Evolutionary conservation across 139 green algal species (phyloP).

Genomic region (Micractinium conductrix): DNA sequence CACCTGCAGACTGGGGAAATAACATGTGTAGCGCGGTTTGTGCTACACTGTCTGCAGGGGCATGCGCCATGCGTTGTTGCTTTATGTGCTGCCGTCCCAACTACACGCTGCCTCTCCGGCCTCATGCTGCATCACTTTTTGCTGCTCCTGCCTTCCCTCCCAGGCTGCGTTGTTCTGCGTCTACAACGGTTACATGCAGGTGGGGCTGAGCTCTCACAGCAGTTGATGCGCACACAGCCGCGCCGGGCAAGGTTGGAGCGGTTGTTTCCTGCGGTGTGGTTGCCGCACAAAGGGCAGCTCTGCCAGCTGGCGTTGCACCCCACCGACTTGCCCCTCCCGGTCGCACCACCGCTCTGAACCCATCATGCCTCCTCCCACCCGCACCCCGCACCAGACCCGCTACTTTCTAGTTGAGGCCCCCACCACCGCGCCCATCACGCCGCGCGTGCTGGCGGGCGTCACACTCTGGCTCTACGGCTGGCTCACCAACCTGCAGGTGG

Average conservation of each 20-base stretch:
- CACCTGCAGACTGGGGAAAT: too few species aligned
- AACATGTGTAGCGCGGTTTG: too few species aligned
- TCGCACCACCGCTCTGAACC: neutral
- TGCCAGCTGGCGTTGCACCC: neutral
- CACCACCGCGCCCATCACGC: neutral
- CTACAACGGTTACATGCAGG: slow-evolving; percentile 82
- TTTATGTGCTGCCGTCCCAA: too few species aligned
- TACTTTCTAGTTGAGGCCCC: slow-evolving; percentile 44
- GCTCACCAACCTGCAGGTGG: slow-evolving; percentile 68
- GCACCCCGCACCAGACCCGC: slow-evolving; percentile 8
- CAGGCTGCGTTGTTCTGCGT: slow-evolving; percentile 62
- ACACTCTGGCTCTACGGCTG: slow-evolving; percentile 62
- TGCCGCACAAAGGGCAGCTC: too few species aligned
- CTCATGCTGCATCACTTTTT: too few species aligned
- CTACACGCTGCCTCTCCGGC: too few species aligned
- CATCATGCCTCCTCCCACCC: neutral
- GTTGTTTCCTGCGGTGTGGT: too few species aligned
- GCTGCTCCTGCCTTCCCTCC: slow-evolving; percentile 15
- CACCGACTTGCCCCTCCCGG: too few species aligned
- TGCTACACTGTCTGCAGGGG: too few species aligned
- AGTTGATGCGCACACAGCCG: too few species aligned
- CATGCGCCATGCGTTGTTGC: too few species aligned
- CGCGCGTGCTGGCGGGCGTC: slow-evolving; percentile 40
- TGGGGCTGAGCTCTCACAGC: neutral
- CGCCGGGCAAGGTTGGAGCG: too few species aligned